Base-by-base conservation (phyloP, 176 grass and related monocot genomes). In the Carex kokanica region DNA sequence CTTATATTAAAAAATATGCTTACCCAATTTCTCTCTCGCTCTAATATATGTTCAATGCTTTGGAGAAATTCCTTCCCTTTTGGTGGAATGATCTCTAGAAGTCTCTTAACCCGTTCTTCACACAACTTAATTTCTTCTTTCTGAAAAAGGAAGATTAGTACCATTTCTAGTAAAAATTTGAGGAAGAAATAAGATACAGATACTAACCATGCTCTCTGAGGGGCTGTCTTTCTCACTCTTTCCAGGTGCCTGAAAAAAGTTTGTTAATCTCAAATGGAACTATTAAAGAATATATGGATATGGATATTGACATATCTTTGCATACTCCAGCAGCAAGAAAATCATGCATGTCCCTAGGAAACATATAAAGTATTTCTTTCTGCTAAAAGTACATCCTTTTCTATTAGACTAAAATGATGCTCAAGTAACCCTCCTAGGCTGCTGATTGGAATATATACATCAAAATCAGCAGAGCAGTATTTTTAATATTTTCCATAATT, bases 21-120 rank as follows among this genome's bases (percentile, higher is more conserved):
- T 86, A 98, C 95, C 95, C 95, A 98, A 84, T 98, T 98, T 77
- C 95, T 98, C 69, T 98, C 95, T 74, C 95, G 92, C 43, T 91
- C 92, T 84, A 98, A 87, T 88, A 98, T 98, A 88, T 98, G 95
- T 25, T 98, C 92, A 38, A 98, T 88, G 86, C 95, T 95, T 86
- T 91, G 86, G 80, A 98, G 92, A 75, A 98, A 98, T 75, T 98
- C 95, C 78, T 95, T 95, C 34, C 95, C 95, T 87, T 93, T 95
- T 18, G 92, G 92, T 64, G 95, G 95, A 93, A 91, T 95, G 79
- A 91, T 87, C 83, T 93, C 92, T 84, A 98, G 79, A 83, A 98
- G 95, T 71, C 91, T 93, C 88, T 95, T 95, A 84, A 91, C 95
- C 81, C 83, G 90, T 40, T 98, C 95, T 90, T 98, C 95, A 89